Base-by-base conservation (phyloP, 2,329 filamentous ascomycete genomes). In the Fusarium sp. region DNA sequence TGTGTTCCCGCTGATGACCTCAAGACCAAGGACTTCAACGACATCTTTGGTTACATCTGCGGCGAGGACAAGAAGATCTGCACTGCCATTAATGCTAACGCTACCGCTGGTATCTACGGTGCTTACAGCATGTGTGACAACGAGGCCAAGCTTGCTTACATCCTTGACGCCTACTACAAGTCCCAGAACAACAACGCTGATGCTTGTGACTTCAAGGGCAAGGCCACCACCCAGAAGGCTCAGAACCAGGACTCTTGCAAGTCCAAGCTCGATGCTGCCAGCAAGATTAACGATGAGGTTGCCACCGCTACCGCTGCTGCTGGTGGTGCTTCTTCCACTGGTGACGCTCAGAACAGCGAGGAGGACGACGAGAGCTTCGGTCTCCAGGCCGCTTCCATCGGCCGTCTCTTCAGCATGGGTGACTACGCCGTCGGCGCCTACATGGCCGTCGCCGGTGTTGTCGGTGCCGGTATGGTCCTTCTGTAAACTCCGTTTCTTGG, bases 11-110 rank as follows among this genome's bases (percentile, higher is more conserved):
- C 87, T 47, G 80, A 85, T 48, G 80, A 81, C 74, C 82, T 94
- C 25, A 82, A 86, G 69, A 79, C 83, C 52, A 84, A 90, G 57
- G 82, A 88, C 60, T 91, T 89, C 75, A 88, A 87, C 52, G 82
- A 86, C 18, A 87, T 96, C 73, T 98, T 98, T 81, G 85, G 84
- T 78, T 90, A 83, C 79, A 87, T 95, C 80, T 96, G 93, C 81
- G 91, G 89, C 59, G 76, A 81, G 46, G 78, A 84, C 63, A 78
- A 81, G 47, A 77, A 79, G 37, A 85, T 87, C 72, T 96, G 93
- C 82, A 81, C 80, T 25, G 92, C 90, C 57, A 94, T 96, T 81
- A 83, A 81, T 69, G 86, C 85, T 72, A 91, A 94, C 80, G 86
- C 86, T 54, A 88, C 86, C 64, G 86, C 84, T 22, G 93, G 92